Evolutionary conservation across 345 rosid genomes (phyloP).

Genomic region (Camelina hispida): DNA sequence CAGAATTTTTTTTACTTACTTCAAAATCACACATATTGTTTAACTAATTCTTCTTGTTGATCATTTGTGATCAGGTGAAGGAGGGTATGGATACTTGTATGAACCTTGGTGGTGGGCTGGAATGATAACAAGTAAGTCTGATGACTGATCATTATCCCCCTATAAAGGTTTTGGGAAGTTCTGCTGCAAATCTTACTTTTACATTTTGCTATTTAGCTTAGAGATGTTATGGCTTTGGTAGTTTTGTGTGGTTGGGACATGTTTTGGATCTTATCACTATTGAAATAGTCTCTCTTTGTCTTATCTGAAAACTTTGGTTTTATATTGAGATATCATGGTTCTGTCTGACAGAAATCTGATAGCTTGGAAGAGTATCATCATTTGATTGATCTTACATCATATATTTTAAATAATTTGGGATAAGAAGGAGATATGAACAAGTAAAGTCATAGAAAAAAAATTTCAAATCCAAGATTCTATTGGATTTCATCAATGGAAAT

Average conservation of each 20-base stretch:
- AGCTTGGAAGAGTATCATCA: background rate
- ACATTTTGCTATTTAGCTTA: conserved; percentile 4
- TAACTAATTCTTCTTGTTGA: background rate
- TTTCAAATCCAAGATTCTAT: background rate
- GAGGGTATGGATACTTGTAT: conserved; percentile 72
- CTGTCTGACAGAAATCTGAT: conserved; percentile 1
- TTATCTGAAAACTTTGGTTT: background rate
- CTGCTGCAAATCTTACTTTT: background rate
- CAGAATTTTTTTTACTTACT: background rate
- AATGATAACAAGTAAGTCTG: conserved; percentile 72
- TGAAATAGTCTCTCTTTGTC: background rate
- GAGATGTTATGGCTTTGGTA: background rate
- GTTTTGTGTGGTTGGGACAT: background rate
- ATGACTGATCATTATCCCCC: background rate
- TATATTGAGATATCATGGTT: background rate
- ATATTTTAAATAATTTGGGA: background rate
- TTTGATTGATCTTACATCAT: conserved; percentile 1
- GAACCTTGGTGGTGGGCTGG: conserved; percentile 97
- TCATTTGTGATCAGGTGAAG: conserved; percentile 51
- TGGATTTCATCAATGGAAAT: background rate
- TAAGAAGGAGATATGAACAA: background rate
- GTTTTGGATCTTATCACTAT: conserved; percentile 10
- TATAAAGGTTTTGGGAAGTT: background rate
- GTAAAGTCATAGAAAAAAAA: background rate
- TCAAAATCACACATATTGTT: background rate